Evolutionary conservation across 2,329 filamentous ascomycete genomes (phyloP).

Genomic region (Colletotrichum sublineola): DNA sequence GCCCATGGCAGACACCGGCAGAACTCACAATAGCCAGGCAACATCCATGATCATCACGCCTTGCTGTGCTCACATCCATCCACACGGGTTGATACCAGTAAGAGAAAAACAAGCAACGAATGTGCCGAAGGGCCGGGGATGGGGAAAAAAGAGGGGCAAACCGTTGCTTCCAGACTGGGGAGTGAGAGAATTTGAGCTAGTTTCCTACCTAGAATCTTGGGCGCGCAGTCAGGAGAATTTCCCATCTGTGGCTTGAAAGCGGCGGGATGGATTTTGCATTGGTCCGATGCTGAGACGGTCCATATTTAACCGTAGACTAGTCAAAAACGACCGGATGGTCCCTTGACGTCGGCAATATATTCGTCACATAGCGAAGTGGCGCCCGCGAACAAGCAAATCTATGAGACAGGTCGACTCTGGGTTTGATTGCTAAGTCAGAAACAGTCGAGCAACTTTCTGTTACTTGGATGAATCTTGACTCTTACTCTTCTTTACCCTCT

Average conservation of each 20-base stretch:
- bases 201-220: not conserved
- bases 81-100: too few relatives aligned
- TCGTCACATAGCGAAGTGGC: not conserved
- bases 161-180: not conserved
- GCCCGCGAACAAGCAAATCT: not conserved
- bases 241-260: not conserved
- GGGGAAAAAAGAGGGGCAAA: not conserved
- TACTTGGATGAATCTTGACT: too few relatives aligned
- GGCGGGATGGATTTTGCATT: not conserved
- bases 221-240: not conserved
- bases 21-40: not conserved
- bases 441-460: not conserved
- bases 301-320: not conserved
- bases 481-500: too few relatives aligned
- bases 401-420: not conserved
- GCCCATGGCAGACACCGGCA: not conserved
- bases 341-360: not conserved
- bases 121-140: not conserved
- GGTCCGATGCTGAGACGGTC: not conserved
- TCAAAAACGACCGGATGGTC: not conserved
- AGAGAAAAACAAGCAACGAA: not conserved
- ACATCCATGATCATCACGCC: not conserved
- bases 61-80: not conserved
- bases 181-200: conserved; percentile 1
- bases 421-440: not conserved